These are phyloP conservation scores for Cardamine resedifolia DNA, from an alignment of 345 rosid genomes.

Conservation along the genomic window DNA sequence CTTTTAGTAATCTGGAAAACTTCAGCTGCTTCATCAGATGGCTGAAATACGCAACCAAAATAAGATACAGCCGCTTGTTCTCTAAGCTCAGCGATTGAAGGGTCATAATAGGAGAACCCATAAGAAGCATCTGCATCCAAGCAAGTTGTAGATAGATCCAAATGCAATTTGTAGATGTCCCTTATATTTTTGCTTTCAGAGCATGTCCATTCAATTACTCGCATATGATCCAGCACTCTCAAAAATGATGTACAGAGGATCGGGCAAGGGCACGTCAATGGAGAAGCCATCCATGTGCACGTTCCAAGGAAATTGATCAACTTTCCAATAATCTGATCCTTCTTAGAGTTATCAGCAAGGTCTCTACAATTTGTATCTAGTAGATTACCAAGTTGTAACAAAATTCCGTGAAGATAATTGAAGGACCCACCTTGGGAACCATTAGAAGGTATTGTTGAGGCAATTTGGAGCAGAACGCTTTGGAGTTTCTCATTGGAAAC, in stretches of 20 bases:
- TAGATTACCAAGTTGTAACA: slow-evolving; percentile 79
- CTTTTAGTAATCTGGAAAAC: slow-evolving; percentile 43
- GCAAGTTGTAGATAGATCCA: slow-evolving; percentile 66
- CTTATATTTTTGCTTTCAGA: slow-evolving; percentile 40
- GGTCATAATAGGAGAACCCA: slow-evolving; percentile 69
- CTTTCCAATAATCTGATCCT: slow-evolving; percentile 71
- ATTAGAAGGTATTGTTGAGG: slow-evolving; percentile 62
- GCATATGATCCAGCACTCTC: slow-evolving; percentile 77
- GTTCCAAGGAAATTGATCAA: slow-evolving; percentile 53
- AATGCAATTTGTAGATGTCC: slow-evolving; percentile 50
- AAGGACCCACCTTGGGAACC: slow-evolving; percentile 43
- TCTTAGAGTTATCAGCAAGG: slow-evolving; percentile 70
- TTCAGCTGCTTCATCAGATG: slow-evolving; percentile 54
- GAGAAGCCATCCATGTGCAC: slow-evolving; percentile 77
- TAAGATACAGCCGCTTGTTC: slow-evolving; percentile 78
- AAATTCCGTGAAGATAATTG: slow-evolving; percentile 79
- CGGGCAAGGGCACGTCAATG: slow-evolving; percentile 74
- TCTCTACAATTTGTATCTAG: slow-evolving; percentile 78
- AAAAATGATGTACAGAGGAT: slow-evolving; percentile 72
- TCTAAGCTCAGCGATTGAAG: slow-evolving; percentile 74
- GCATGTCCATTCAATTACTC: slow-evolving; percentile 59
- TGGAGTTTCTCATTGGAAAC: slow-evolving; percentile 91
- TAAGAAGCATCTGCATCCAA: slow-evolving; percentile 61
- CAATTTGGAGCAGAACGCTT: slow-evolving; percentile 54
- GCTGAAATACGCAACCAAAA: slow-evolving; percentile 70